These are phyloP conservation scores for Phytophthora chlamydospora DNA, from an alignment of 352 stramenopile genomes.

Conservation along the genomic window DNA sequence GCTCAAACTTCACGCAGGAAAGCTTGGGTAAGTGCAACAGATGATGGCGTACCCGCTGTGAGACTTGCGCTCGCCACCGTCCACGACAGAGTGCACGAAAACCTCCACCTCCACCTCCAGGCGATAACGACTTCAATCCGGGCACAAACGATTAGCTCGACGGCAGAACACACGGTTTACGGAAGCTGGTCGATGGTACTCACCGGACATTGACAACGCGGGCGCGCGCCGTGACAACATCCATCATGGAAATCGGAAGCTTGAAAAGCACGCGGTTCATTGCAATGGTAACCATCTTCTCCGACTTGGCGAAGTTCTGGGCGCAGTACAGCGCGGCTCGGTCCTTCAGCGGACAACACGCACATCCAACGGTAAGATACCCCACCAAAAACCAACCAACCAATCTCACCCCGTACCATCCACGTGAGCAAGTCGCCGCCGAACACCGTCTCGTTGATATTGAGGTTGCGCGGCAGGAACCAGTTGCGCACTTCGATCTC, in stretches of 20 bases:
- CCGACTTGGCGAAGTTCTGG: slow-evolving; percentile 75
- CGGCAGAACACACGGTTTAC: no score
- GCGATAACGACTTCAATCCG: slow-evolving; percentile 42
- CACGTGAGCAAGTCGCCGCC: slow-evolving; percentile 64
- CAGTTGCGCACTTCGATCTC: slow-evolving; percentile 73
- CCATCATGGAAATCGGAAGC: slow-evolving; percentile 57
- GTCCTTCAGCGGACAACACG: slow-evolving; percentile 39
- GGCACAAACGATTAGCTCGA: slow-evolving; percentile 4
- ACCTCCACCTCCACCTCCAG: slow-evolving; percentile 75
- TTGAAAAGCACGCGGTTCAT: slow-evolving; percentile 84
- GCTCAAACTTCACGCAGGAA: neutral
- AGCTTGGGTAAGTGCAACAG: neutral
- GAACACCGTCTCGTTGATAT: slow-evolving; percentile 77
- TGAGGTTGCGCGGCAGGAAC: slow-evolving; percentile 75
- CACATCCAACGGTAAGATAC: neutral
- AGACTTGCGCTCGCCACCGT: slow-evolving; percentile 46
- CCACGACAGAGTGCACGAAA: slow-evolving; percentile 48
- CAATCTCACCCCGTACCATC: slow-evolving; percentile 44
- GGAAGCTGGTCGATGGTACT: slow-evolving; percentile 15
- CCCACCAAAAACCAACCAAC: neutral
- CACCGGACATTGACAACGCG: slow-evolving; percentile 71
- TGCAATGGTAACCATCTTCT: slow-evolving; percentile 76
- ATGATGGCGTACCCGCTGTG: slow-evolving; percentile 51
- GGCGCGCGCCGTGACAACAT: slow-evolving; percentile 68
- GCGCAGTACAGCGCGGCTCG: slow-evolving; percentile 70